phyloP scores from a whole-genome alignment of 768 basidiomycete species.

The Imleria badia region DNA sequence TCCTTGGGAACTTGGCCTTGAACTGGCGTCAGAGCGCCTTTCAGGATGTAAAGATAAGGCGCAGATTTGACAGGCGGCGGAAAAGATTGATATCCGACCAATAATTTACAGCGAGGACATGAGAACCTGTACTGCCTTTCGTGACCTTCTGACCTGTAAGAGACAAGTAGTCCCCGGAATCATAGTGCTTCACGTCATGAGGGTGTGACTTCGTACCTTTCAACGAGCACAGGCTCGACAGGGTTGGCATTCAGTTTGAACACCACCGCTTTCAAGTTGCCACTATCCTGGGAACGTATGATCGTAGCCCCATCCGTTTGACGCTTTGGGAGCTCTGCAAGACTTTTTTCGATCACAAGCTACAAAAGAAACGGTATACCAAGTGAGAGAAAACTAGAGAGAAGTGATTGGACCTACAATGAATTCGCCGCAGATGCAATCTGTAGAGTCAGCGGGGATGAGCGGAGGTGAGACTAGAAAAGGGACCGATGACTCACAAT shows the following conservation, averaged over 20 bases:
- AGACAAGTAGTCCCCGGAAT: slow-evolving; percentile 12
- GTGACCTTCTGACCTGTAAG: slow-evolving; percentile 57
- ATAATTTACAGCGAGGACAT: slow-evolving; percentile 50
- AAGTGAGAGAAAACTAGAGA: slow-evolving; percentile 1
- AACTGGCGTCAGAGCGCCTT: slow-evolving; percentile 81
- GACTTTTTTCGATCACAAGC: slow-evolving; percentile 81
- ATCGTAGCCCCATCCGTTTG: slow-evolving; percentile 80
- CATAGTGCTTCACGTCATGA: slow-evolving; percentile 15
- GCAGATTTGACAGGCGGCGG: slow-evolving; percentile 76
- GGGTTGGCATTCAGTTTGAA: slow-evolving; percentile 85
- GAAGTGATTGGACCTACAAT: slow-evolving; percentile 51
- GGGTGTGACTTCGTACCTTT: slow-evolving; percentile 55
- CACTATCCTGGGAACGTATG: slow-evolving; percentile 69
- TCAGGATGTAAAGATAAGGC: slow-evolving; percentile 76
- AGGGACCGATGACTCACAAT: slow-evolving; percentile 53
- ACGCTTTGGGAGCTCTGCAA: slow-evolving; percentile 66
- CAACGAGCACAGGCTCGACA: slow-evolving; percentile 69
- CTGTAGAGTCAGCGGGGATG: slow-evolving; percentile 38
- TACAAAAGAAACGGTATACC: slow-evolving; percentile 27
- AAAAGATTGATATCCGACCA: slow-evolving; percentile 69
- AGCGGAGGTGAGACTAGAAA: slow-evolving; percentile 5
- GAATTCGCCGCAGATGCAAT: slow-evolving; percentile 88
- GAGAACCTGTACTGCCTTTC: slow-evolving; percentile 73
- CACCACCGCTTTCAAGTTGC: slow-evolving; percentile 56
- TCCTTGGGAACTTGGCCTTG: slow-evolving; percentile 86